Evolutionary conservation across 345 rosid genomes (phyloP).

Genomic region (Erysimum cheiranthoides): DNA sequence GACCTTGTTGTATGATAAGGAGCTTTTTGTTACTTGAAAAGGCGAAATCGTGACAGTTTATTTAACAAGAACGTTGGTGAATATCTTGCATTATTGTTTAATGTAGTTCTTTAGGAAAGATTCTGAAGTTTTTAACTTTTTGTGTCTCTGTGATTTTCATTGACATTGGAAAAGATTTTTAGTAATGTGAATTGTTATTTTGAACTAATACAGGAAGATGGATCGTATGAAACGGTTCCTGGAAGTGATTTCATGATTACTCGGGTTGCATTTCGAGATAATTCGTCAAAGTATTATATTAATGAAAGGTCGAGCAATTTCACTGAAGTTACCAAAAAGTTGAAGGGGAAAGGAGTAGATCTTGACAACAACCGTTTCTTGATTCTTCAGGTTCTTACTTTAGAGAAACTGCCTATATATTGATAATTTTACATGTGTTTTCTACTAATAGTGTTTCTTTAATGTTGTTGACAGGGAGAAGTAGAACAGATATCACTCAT

Average conservation of each 20-base stretch:
- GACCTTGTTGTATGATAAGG: background rate
- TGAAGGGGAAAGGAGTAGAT: slow-evolving; percentile 97
- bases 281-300: slow-evolving; percentile 92
- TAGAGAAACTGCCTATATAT: background rate
- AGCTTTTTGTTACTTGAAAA: no score
- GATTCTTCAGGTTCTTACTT: slow-evolving; percentile 81
- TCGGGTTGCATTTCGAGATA: slow-evolving; percentile 91
- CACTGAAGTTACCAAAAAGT: slow-evolving; percentile 87
- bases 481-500: slow-evolving; percentile 99
- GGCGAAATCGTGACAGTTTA: no score
- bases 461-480: slow-evolving; percentile 74
- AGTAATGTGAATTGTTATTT: slow-evolving; percentile 29
- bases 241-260: slow-evolving; percentile 93
- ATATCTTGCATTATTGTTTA: background rate
- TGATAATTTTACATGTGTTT: slow-evolving; percentile 13
- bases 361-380: slow-evolving; percentile 97
- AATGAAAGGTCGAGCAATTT: slow-evolving; percentile 85
- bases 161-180: slow-evolving; percentile 3
- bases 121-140: background rate
- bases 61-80: no score
- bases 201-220: slow-evolving; percentile 69
- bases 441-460: slow-evolving; percentile 23
- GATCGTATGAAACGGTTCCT: slow-evolving; percentile 76
- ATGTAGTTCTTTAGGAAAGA: background rate
- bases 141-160: background rate